A percentile compares a stretch with the other conserved stretches of the same genome.
Evolutionary conservation across 108 stramenopile species (phyloP).

Genomic region (Chaetoceros muelleri): DNA sequence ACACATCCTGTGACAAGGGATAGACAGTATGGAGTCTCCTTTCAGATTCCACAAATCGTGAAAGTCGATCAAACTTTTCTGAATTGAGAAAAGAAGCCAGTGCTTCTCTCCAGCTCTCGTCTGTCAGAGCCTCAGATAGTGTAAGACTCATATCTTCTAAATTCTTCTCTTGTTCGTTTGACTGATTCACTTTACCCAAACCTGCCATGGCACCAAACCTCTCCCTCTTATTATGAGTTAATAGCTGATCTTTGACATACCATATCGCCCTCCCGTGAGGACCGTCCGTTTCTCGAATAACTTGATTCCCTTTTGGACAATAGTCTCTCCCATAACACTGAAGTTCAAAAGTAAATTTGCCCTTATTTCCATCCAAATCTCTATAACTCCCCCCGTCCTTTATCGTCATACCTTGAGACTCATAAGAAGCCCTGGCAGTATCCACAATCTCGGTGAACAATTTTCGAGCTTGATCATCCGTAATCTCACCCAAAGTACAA

Average conservation of each 20-base stretch:
- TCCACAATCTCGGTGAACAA: slow-evolving; percentile 39
- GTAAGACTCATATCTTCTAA: background rate
- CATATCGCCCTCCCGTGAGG: slow-evolving; percentile 75
- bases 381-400: slow-evolving; percentile 40
- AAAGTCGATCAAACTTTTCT: slow-evolving; percentile 23
- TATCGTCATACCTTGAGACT: slow-evolving; percentile 45
- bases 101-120: slow-evolving; percentile 42
- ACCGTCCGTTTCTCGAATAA: slow-evolving; percentile 48
- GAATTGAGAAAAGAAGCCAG: slow-evolving; percentile 24
- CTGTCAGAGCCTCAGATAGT: slow-evolving; percentile 27
- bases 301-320: slow-evolving; percentile 41
- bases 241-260: slow-evolving; percentile 65
- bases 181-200: slow-evolving; percentile 5
- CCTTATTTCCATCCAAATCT: slow-evolving; percentile 28
- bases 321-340: slow-evolving; percentile 56
- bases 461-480: slow-evolving; percentile 17
- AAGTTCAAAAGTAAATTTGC: slow-evolving; percentile 55
- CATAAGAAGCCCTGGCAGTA: slow-evolving; percentile 40
- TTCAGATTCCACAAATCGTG: slow-evolving; percentile 4
- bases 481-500: slow-evolving; percentile 46
- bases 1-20: slow-evolving; percentile 69
- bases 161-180: slow-evolving; percentile 2
- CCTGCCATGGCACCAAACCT: too few species aligned
- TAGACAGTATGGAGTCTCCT: slow-evolving; percentile 46
- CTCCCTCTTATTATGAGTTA: too few species aligned